Conservation (phyloP, 805 yeast species). For the Saccharomycopsis sp. region DNA sequence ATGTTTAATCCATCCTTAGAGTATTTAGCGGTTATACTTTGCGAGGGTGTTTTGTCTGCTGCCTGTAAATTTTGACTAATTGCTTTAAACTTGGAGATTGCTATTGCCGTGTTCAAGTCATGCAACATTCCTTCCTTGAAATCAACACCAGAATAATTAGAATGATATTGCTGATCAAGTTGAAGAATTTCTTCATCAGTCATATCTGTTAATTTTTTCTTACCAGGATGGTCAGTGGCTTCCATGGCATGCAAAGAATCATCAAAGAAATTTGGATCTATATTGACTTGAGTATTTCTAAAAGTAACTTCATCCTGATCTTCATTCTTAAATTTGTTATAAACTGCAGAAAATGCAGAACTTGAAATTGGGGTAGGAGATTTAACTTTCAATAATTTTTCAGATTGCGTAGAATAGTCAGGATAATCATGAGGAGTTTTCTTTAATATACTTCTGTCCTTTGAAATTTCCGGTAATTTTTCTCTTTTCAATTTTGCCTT, state of each 20-base stretch:
- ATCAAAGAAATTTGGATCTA: constrained; percentile 8
- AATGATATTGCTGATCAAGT: constrained; percentile 15
- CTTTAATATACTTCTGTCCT: constrained; percentile 15
- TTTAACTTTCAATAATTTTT: background rate
- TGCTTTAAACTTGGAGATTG: constrained; percentile 17
- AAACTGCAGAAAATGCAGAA: constrained; percentile 17
- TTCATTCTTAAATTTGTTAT: constrained; percentile 14
- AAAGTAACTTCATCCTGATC: constrained; percentile 21
- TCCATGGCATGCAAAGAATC: background rate
- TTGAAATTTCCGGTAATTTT: constrained; percentile 15
- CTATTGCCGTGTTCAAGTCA: constrained; percentile 18
- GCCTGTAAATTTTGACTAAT: background rate
- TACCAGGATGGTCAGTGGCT: background rate
- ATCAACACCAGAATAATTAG: background rate
- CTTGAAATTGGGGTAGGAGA: background rate
- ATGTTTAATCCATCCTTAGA: constrained; percentile 20
- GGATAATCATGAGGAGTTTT: background rate
- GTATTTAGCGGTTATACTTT: constrained; percentile 9
- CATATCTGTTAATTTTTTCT: constrained; percentile 21
- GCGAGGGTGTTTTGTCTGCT: background rate
- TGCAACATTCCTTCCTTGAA: constrained; percentile 6
- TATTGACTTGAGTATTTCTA: constrained; percentile 19
- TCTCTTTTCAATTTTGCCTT: constrained; percentile 18
- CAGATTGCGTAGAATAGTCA: background rate
- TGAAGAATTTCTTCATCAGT: constrained; percentile 21